Evolutionary conservation across 1,284 basidiomycete genomes (phyloP), one percentile per base, ranked within the genome.

Genomic region (Pseudomicrostroma phylloplanum): DNA sequence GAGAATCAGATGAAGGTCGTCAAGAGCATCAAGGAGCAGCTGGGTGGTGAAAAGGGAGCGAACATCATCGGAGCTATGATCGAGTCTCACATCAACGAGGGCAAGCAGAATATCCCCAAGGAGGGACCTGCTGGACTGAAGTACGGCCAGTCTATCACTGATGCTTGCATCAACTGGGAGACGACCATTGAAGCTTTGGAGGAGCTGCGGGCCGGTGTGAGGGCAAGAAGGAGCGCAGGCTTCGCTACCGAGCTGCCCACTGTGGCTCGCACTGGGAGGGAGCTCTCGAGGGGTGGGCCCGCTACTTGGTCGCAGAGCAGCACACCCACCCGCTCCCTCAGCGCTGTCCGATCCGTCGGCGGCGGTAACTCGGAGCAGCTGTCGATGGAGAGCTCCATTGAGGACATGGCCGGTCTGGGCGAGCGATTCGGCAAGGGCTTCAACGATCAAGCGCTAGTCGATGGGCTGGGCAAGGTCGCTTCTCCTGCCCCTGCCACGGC

Each of bases 11-110:
- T 83, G 51, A 77, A 81, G 57, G 84, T 85, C 42, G 82, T 83
- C 25, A 74, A 81, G 19, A 81, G 82, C 66, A 80, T 85, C 62
- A 79, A 89, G 72, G 46, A 63, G 39, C 76, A 77, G 59, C 67
- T 77, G 43, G 36, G 43, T 1, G 70, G 66, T 39, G 64, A 64
- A 12, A 51, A 61, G 53, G 60, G 64, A 1, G 68, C 68, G 58
- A 85, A 86, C 76, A 91, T 98, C 70, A 89, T 96, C 85, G 94
- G 94, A 63, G 92, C 96, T 65, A 98, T 98, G 96, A 85, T 97
- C 66, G 96, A 98, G 81, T 91, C 89, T 56, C 94, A 98, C 80
- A 84, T 97, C 62, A 85, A 90, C 55, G 93, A 72, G 30, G 75
- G 60, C 39, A 72, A 74, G 42, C 76, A 78, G 61, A 65, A 43